A percentile compares a stretch with the other conserved stretches of the same genome.
Conservation (phyloP, 805 yeast genomes). For the Grigorovia yakushimaensis region DNA sequence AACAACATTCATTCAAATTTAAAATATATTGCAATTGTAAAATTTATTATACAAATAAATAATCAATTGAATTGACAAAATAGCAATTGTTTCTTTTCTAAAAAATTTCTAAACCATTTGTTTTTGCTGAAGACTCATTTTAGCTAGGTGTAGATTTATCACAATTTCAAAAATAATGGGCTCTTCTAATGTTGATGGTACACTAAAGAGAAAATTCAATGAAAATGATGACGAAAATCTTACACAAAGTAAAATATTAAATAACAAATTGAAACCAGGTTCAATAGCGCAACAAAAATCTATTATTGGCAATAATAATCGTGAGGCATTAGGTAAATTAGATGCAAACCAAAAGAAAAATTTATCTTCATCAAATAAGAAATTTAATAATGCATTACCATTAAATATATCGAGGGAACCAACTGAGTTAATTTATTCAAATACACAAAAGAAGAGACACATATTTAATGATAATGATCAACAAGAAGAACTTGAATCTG, state of each 20-base stretch:
- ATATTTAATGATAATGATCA: slow-evolving; percentile 5
- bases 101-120: neutral
- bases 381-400: neutral
- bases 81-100: neutral
- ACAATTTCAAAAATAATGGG: neutral
- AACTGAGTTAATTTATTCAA: slow-evolving; percentile 4
- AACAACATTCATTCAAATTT: neutral
- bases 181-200: neutral
- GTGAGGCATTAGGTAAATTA: neutral
- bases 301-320: neutral
- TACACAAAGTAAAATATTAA: neutral
- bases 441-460: slow-evolving; percentile 5
- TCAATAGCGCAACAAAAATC: neutral
- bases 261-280: neutral
- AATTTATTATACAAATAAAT: no score
- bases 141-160: neutral
- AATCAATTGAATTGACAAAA: neutral
- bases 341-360: neutral
- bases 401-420: slow-evolving; percentile 1
- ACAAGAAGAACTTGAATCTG: neutral
- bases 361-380: neutral
- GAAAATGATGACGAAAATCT: neutral
- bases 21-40: neutral
- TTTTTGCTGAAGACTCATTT: neutral
- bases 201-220: neutral